Base-by-base conservation (phyloP, 345 rosid species). In the Lepidium didymum region DNA sequence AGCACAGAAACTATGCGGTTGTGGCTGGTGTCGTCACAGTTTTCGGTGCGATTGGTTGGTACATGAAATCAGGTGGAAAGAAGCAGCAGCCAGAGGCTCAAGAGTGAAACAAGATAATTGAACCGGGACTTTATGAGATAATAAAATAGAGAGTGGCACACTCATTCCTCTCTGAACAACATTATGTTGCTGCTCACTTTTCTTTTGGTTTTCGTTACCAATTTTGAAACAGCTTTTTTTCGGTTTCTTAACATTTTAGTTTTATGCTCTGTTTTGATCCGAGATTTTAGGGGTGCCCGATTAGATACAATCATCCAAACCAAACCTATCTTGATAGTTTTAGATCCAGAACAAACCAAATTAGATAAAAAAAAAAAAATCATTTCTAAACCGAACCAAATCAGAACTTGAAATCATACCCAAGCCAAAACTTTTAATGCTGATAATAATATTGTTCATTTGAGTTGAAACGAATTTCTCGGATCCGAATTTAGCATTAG, bases 31-130 rank as follows among this genome's bases (percentile, higher is more conserved):
- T 77, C 13, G 52, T 87, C 59, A 80, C 99, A 4, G 64, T 49
- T 12, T 7, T 83, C 7, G 93, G 86, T 69, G 88, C 96, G 25
- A 50, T 89, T 19, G 99, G 99, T 56, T 91, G 97, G 99, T 94
- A 91, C 77, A 70, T 94, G 66, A 84, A 81, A 65, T 84, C 88
- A 25, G 78, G 84, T n/a, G 75, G 77, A 36, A 87, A 91, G 93
- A 91, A 91, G 69, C 55, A 91, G 69, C 55, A 82, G 34, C 86
- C 75, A 63, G 79, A 89, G 71, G 84, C 69, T 43, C 80, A 77
- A 62, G 97, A 89, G 59, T 91, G 81, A 84, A 23, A 6, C 12
- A 5, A 35, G 1, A 2, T 15, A 14, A 35, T 19, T 44, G 29
- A 31, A 40, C 33, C 0, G 33, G 60, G 10, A 16, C 29, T 5